These are phyloP conservation scores for Kwoniella sp. DNA, from an alignment of 768 basidiomycete genomes.

Conservation along the genomic window DNA sequence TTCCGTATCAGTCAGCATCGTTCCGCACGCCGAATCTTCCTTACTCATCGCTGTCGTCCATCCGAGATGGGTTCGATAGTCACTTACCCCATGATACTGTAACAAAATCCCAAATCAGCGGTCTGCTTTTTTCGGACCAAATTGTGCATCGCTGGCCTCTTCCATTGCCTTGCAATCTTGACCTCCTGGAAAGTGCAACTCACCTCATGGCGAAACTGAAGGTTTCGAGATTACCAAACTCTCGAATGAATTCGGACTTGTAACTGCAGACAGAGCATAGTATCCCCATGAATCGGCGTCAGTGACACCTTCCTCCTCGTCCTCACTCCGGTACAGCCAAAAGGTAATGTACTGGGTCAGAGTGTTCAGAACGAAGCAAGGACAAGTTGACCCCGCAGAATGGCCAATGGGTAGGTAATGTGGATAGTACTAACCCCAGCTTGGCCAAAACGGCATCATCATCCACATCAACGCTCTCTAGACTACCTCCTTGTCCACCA, in stretches of 20 bases:
- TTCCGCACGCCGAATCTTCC: no score
- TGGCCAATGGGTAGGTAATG: no score
- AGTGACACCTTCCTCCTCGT: background rate
- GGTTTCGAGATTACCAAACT: conserved; percentile 61
- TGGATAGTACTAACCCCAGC: conserved; percentile 27
- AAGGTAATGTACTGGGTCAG: no score
- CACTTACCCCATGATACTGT: conserved; percentile 37
- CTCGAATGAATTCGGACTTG: conserved; percentile 67
- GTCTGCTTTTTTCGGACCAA: background rate
- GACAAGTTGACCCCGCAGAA: no score
- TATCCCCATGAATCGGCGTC: background rate
- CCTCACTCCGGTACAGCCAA: no score
- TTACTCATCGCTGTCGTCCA: background rate
- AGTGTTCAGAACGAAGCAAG: no score
- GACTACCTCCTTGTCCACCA: background rate
- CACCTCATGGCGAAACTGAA: conserved; percentile 54
- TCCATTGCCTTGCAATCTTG: no score
- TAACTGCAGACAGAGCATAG: conserved; percentile 22
- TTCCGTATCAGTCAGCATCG: background rate
- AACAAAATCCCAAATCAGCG: background rate
- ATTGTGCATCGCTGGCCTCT: no score
- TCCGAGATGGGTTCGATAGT: no score
- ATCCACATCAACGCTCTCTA: conserved; percentile 14
- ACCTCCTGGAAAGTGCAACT: background rate
- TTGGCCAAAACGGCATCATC: conserved; percentile 30